Conservation (phyloP, 108 stramenopile genomes). For the Fragilariopsis cylindrus region DNA sequence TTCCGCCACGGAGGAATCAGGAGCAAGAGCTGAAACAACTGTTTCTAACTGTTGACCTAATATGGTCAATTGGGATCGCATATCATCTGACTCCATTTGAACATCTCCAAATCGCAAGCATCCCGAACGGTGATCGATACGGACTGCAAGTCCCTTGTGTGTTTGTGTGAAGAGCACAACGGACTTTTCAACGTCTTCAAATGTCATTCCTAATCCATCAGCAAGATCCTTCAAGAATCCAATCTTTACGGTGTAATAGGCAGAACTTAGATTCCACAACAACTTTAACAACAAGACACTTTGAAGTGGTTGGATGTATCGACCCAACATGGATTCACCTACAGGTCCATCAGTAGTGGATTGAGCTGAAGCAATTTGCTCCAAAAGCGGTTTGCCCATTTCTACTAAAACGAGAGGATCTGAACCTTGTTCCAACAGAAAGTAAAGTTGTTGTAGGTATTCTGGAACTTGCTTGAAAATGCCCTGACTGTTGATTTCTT, state of each 20-base stretch:
- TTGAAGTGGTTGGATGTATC: slow-evolving; percentile 69
- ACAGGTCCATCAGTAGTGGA: slow-evolving; percentile 43
- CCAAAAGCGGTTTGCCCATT: slow-evolving; percentile 69
- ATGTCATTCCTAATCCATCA: slow-evolving; percentile 75
- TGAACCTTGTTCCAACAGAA: slow-evolving; percentile 74
- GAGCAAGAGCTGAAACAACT: slow-evolving; percentile 50
- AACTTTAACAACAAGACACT: slow-evolving; percentile 82
- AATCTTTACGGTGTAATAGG: slow-evolving; percentile 91
- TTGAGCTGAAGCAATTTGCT: slow-evolving; percentile 42
- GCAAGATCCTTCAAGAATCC: slow-evolving; percentile 80
- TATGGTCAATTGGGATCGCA: slow-evolving; percentile 76
- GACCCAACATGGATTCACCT: slow-evolving; percentile 49
- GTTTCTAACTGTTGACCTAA: slow-evolving; percentile 68
- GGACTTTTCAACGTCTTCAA: slow-evolving; percentile 89
- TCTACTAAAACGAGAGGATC: slow-evolving; percentile 83
- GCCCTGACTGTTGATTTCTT: slow-evolving; percentile 68
- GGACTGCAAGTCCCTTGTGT: slow-evolving; percentile 57
- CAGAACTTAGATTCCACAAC: slow-evolving; percentile 78
- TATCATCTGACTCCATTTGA: slow-evolving; percentile 68
- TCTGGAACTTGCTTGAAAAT: slow-evolving; percentile 77
- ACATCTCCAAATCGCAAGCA: slow-evolving; percentile 90
- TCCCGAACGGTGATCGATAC: slow-evolving; percentile 86
- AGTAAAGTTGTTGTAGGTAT: slow-evolving; percentile 77
- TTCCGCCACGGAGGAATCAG: slow-evolving; percentile 36
- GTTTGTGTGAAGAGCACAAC: slow-evolving; percentile 80